These are phyloP conservation scores for Blastobotrys elegans DNA, from an alignment of 1,139 yeast species.

Conservation along the genomic window DNA sequence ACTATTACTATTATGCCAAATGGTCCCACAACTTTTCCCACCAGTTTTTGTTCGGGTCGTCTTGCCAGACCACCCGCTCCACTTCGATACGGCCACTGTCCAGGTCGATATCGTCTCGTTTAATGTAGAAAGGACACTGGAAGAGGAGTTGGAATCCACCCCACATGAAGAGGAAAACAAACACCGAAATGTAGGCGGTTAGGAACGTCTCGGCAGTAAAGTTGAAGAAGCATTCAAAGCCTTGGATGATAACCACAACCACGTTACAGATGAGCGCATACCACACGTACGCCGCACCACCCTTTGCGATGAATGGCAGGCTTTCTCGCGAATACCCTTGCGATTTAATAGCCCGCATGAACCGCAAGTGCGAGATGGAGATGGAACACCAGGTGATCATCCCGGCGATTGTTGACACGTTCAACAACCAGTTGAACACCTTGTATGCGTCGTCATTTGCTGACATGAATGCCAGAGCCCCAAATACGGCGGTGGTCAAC, in stretches of 20 bases:
- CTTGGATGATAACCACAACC: slow-evolving; percentile 56
- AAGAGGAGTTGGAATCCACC: slow-evolving; percentile 47
- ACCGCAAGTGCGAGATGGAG: slow-evolving; percentile 57
- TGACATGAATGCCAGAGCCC: slow-evolving; percentile 51
- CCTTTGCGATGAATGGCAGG: slow-evolving; percentile 52
- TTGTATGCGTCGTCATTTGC: slow-evolving; percentile 54
- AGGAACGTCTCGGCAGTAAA: slow-evolving; percentile 60
- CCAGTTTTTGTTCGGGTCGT: slow-evolving; percentile 12
- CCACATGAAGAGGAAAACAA: slow-evolving; percentile 52
- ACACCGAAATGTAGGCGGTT: slow-evolving; percentile 62
- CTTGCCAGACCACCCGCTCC: slow-evolving; percentile 19
- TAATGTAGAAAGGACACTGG: slow-evolving; percentile 48
- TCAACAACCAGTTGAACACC: slow-evolving; percentile 71
- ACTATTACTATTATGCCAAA: slow-evolving; percentile 3
- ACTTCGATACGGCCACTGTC: slow-evolving; percentile 68
- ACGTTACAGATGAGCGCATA: slow-evolving; percentile 46
- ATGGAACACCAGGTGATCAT: slow-evolving; percentile 65
- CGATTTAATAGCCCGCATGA: slow-evolving; percentile 55
- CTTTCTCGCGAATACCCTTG: slow-evolving; percentile 52
- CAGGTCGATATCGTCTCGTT: slow-evolving; percentile 62
- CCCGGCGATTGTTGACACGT: slow-evolving; percentile 74
- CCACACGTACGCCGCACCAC: slow-evolving; percentile 15
- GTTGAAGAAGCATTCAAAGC: slow-evolving; percentile 57
- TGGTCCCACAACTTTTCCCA: slow-evolving; percentile 16
- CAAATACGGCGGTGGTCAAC: slow-evolving; percentile 43